Percentiles rank a stretch among this genome's conserved stretches.
Evolutionary conservation across 768 basidiomycete species (phyloP).

Genomic region (Leccinum longicurvipes): DNA sequence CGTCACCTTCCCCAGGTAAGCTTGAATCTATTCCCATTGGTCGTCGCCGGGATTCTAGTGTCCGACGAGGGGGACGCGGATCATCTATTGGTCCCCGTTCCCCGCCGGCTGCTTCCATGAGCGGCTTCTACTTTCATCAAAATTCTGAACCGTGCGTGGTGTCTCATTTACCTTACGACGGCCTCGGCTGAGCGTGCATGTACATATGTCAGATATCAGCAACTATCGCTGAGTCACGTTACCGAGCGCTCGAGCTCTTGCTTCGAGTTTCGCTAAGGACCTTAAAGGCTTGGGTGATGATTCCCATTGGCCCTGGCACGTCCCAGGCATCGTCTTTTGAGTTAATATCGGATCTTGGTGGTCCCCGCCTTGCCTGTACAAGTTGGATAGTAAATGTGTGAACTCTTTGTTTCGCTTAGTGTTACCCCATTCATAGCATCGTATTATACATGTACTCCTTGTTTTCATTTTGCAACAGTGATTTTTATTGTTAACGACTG

Average conservation of each 20-base stretch:
- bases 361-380: neutral
- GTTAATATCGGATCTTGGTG: conserved; percentile 4
- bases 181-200: conserved; percentile 8
- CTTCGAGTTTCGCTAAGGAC: conserved; percentile 79
- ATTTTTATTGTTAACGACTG: neutral
- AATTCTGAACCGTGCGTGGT: conserved; percentile 85
- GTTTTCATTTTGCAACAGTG: conserved; percentile 5
- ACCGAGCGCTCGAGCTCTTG: conserved; percentile 69
- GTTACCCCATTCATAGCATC: conserved; percentile 19
- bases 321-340: neutral
- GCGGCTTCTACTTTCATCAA: conserved; percentile 91
- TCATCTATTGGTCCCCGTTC: conserved; percentile 47
- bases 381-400: conserved; percentile 15
- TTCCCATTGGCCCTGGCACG: neutral
- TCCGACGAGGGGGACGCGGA: conserved; percentile 42
- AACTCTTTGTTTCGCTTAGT: conserved; percentile 14
- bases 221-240: conserved; percentile 77
- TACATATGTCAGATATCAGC: conserved; percentile 67
- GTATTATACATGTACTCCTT: conserved; percentile 15
- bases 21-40: conserved; percentile 37
- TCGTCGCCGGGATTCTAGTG: conserved; percentile 45
- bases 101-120: conserved; percentile 67
- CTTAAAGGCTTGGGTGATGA: conserved; percentile 7
- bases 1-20: conserved; percentile 34
- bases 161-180: conserved; percentile 1